phyloP scores from a whole-genome alignment of 176 grass and related monocot species.

The Tillandsia leiboldiana region DNA sequence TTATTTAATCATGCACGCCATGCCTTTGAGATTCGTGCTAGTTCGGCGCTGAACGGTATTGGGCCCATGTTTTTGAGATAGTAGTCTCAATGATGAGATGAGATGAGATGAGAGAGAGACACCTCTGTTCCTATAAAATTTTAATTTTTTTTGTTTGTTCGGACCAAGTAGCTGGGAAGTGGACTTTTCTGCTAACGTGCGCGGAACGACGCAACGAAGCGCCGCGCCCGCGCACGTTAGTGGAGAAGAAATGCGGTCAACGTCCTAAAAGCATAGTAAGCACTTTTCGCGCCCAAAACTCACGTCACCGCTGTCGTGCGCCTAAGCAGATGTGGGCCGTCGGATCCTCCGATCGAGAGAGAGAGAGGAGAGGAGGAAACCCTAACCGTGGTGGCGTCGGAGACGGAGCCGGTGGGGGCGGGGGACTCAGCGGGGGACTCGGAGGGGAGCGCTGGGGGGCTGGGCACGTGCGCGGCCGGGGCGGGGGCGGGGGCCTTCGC shows the following conservation, averaged over 20 bases:
- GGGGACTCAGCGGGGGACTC: slow-evolving; percentile 14
- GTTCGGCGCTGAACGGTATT: too few relatives aligned
- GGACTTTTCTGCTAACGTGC: neutral
- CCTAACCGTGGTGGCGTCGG: slow-evolving; percentile 32
- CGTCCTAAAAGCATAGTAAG: neutral
- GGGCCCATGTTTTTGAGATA: too few relatives aligned
- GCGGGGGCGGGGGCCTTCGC: slow-evolving; percentile 37
- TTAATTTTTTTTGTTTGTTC: neutral
- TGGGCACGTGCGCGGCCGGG: slow-evolving; percentile 21
- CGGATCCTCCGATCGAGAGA: neutral
- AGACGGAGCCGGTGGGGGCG: slow-evolving; percentile 10
- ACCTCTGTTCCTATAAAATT: neutral
- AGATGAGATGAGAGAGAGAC: neutral
- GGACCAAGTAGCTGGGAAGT: neutral
- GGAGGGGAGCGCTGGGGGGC: slow-evolving; percentile 10
- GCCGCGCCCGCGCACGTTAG: neutral
- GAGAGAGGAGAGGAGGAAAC: neutral
- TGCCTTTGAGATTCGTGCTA: too few relatives aligned
- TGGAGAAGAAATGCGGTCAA: neutral
- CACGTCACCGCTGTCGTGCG: neutral
- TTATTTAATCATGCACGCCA: too few relatives aligned
- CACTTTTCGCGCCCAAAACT: neutral
- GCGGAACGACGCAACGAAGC: neutral
- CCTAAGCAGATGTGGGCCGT: neutral
- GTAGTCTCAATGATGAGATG: too few relatives aligned